Evolutionary conservation across 306 rosid species (phyloP).

Genomic region (Quercus wislizeni): DNA sequence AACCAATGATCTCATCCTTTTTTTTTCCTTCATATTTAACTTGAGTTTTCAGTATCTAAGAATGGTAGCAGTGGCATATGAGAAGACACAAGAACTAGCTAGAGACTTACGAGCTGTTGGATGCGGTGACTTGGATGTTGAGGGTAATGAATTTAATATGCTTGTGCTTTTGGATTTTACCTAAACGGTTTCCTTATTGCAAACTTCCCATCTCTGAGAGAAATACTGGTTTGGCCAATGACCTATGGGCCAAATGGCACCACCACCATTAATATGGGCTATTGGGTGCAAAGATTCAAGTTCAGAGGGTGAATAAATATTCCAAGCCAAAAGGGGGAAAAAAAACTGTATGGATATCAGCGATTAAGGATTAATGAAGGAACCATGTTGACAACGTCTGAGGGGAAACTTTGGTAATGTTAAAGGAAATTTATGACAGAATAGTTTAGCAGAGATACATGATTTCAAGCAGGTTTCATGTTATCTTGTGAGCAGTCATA

Average conservation of each 20-base stretch:
- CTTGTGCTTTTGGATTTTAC: neutral
- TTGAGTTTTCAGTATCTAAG: constrained; percentile 85
- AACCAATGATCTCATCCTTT: constrained; percentile 16
- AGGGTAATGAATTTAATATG: constrained; percentile 50
- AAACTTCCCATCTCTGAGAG: constrained; percentile 1
- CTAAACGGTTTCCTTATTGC: neutral
- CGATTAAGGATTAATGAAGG: no score
- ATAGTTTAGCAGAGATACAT: neutral
- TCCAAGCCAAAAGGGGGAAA: no score
- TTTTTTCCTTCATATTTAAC: constrained; percentile 32
- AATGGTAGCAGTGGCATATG: constrained; percentile 98
- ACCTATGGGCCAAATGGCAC: no score
- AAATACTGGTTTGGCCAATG: neutral
- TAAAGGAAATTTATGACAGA: neutral
- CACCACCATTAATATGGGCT: no score
- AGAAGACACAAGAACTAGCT: constrained; percentile 94
- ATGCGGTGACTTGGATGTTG: constrained; percentile 99
- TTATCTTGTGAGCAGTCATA: neutral
- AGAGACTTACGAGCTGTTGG: constrained; percentile 87
- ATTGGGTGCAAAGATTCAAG: no score
- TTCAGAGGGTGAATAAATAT: no score
- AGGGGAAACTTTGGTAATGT: neutral
- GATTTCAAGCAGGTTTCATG: neutral
- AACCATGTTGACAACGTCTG: neutral
- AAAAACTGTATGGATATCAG: no score